Conservation (phyloP, 2,329 filamentous ascomycete species). For the Elsinoe perseae region DNA sequence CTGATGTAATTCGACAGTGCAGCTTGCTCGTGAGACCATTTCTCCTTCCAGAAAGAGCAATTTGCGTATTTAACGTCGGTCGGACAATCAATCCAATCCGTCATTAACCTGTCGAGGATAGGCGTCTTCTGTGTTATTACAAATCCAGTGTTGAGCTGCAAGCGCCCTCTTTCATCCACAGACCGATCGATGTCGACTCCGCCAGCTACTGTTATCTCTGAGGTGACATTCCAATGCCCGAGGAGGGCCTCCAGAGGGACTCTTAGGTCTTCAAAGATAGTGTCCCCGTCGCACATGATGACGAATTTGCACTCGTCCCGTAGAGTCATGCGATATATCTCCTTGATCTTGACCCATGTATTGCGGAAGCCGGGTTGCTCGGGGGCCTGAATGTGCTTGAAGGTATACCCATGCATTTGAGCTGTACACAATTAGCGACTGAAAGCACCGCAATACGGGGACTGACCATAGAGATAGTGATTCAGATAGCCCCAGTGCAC, state of each 20-base stretch:
- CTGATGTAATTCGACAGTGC: constrained; percentile 31
- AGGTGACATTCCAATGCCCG: constrained; percentile 39
- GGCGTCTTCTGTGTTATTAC: constrained; percentile 36
- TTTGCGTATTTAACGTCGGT: constrained; percentile 29
- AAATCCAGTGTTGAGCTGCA: constrained; percentile 38
- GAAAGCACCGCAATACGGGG: background rate
- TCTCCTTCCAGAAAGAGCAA: constrained; percentile 26
- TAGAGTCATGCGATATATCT: constrained; percentile 27
- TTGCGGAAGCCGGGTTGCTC: constrained; percentile 36
- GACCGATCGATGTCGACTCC: constrained; percentile 38
- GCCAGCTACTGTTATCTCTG: constrained; percentile 39
- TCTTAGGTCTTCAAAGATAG: constrained; percentile 35
- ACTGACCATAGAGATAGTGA: constrained; percentile 34
- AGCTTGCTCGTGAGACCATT: constrained; percentile 30
- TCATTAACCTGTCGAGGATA: constrained; percentile 26
- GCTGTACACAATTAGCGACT: constrained; percentile 23
- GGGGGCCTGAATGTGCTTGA: constrained; percentile 40
- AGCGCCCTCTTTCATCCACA: constrained; percentile 25
- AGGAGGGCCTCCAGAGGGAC: constrained; percentile 44
- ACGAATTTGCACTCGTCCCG: constrained; percentile 35
- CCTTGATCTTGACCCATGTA: constrained; percentile 41
- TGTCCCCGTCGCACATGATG: constrained; percentile 41
- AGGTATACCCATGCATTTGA: constrained; percentile 44
- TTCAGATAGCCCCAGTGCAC: constrained; percentile 21
- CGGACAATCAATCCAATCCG: constrained; percentile 29